A percentile compares a stretch with the other conserved stretches of the same genome.
These are phyloP conservation scores for Fusarium haematococcum DNA, from an alignment of 2,329 filamentous ascomycete genomes.

Conservation along the genomic window DNA sequence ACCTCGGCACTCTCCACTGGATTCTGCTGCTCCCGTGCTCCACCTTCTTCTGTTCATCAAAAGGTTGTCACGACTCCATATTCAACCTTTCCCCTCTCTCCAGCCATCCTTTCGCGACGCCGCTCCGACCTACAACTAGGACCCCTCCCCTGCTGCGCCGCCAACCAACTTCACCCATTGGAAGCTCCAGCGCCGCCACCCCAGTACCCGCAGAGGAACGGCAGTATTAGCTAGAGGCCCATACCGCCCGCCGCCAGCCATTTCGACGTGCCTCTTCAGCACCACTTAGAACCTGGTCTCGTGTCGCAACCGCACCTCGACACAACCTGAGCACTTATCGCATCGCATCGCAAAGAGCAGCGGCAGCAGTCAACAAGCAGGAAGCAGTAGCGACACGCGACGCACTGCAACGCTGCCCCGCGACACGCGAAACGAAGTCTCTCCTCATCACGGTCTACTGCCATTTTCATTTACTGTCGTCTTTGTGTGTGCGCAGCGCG, in stretches of 20 bases:
- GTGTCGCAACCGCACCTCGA: slow-evolving; percentile 44
- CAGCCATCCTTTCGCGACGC: slow-evolving; percentile 21
- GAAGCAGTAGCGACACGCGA: slow-evolving; percentile 29
- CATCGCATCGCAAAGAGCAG: slow-evolving; percentile 31
- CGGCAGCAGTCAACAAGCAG: slow-evolving; percentile 31
- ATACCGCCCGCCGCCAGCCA: slow-evolving; percentile 37
- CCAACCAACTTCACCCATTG: slow-evolving; percentile 32
- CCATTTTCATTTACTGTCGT: not conserved
- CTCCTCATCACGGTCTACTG: slow-evolving; percentile 18
- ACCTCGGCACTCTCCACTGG: slow-evolving; percentile 32
- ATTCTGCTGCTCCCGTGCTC: slow-evolving; percentile 20
- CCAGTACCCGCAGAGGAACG: slow-evolving; percentile 33
- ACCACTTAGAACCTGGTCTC: slow-evolving; percentile 44
- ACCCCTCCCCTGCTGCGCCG: slow-evolving; percentile 38
- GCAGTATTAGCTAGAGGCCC: slow-evolving; percentile 38
- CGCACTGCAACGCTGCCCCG: slow-evolving; percentile 34
- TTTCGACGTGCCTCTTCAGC: slow-evolving; percentile 34
- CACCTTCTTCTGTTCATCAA: slow-evolving; percentile 32
- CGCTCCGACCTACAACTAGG: slow-evolving; percentile 28
- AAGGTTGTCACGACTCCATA: slow-evolving; percentile 23
- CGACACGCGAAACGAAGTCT: slow-evolving; percentile 35
- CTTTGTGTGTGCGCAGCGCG: slow-evolving; percentile 32
- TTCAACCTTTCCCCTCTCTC: slow-evolving; percentile 28
- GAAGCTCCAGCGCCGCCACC: slow-evolving; percentile 31
- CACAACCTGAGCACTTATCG: slow-evolving; percentile 39